A percentile compares a stretch with the other conserved stretches of the same genome.
Evolutionary conservation across 2,329 filamentous ascomycete species (phyloP).

Genomic region (Fusarium tanahbumbuense): DNA sequence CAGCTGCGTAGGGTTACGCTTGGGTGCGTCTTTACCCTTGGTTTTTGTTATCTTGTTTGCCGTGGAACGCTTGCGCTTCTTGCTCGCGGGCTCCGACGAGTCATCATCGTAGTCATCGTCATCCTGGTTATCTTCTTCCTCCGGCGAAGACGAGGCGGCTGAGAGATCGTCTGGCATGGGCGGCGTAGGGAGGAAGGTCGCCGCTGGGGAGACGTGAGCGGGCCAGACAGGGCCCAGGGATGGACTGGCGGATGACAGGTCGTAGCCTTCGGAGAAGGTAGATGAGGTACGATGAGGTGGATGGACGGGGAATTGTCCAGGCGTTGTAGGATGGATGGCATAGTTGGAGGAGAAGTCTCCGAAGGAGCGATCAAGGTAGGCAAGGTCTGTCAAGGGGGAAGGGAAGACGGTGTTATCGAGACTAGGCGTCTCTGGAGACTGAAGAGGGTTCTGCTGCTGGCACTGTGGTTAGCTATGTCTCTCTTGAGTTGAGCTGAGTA

Average conservation of each 20-base stretch:
- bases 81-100: constrained; percentile 22
- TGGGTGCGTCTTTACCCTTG: constrained; percentile 17
- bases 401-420: constrained; percentile 45
- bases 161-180: constrained; percentile 44
- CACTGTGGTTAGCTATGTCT: not conserved
- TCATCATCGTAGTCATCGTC: constrained; percentile 26
- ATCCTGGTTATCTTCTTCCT: constrained; percentile 37
- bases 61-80: constrained; percentile 37
- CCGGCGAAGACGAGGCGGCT: constrained; percentile 27
- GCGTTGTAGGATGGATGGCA: constrained; percentile 28
- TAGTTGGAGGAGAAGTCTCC: constrained; percentile 40
- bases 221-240: constrained; percentile 38
- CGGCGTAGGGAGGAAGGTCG: constrained; percentile 42
- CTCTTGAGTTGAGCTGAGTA: not conserved
- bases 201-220: constrained; percentile 38
- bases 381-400: constrained; percentile 39
- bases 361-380: constrained; percentile 42
- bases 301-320: constrained; percentile 36
- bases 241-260: constrained; percentile 32
- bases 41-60: constrained; percentile 11
- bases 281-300: constrained; percentile 33
- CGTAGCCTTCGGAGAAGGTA: constrained; percentile 37
- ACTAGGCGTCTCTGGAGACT: constrained; percentile 41
- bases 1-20: constrained; percentile 39
- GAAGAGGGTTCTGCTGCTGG: constrained; percentile 33